Evolutionary conservation across 1,139 yeast genomes (phyloP), one percentile per base, ranked within the genome.

Genomic region (Nakaseomyces uthaithaninus): DNA sequence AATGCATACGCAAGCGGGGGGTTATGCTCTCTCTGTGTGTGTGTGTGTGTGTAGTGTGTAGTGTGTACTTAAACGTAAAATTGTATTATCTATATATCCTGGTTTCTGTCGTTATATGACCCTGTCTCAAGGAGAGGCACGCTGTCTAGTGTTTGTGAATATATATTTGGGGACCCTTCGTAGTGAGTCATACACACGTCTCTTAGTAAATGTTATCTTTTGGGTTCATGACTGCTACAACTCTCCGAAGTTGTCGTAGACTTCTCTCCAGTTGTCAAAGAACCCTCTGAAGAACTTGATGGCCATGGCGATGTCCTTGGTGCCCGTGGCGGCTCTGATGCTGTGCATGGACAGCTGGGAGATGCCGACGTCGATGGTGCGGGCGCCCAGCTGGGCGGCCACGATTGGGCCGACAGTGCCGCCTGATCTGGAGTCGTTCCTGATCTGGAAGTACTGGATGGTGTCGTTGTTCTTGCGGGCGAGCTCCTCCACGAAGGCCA

Each of bases 281-380:
- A 80, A 81, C 1, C 76, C 77, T 41, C 61, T 63, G 64, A 80
- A 82, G 60, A 80, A 79, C 54, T 74, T 70, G 34, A 74, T 68
- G 18, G 84, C 93, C 42, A 78, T 64, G 7, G 80, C 82, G 36
- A 80, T 69, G 53, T 83, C 94, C 52, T 72, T 72, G 23, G 76
- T 68, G 9, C 94, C 93, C 26, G 81, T 73, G 15, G 82, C 72
- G 19, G 87, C 89, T 54, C 93, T 67, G 43, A 82, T 80, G 40
- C 86, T 78, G 60, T 83, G 94, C 94, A 83, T 83, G 7, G 87
- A 72, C 49, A 81, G 65, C 52, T 81, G 87, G 0, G 93, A 80
- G 46, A 83, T 76, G 30, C 94, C 94, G 43, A 80, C 66, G 56
- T 83, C 94, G 38, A 81, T 71, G 20, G 86, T 78, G 53, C 86